Percentiles rank a stretch among this genome's conserved stretches.
These are phyloP conservation scores for Pecoramyces ruminantium DNA, from an alignment of 192 early-diverging fungal species.

Conservation along the genomic window DNA sequence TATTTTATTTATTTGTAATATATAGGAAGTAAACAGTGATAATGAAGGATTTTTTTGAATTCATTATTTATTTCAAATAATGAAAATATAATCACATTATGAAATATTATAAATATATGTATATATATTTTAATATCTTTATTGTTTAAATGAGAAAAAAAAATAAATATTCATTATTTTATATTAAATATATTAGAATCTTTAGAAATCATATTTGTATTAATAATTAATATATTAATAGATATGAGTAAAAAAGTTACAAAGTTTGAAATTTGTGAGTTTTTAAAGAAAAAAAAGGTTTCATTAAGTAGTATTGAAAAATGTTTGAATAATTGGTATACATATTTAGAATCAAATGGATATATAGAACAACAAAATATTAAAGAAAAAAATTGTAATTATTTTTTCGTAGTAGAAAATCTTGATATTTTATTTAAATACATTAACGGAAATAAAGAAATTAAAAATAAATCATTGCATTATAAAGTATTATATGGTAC, in stretches of 20 bases:
- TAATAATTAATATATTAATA: background rate
- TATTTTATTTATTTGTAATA: no score
- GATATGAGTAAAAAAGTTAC: background rate
- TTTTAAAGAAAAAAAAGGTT: background rate
- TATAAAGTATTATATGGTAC: background rate
- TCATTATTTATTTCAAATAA: no score
- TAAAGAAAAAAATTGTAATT: background rate
- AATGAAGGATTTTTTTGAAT: no score
- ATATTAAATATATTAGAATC: no score
- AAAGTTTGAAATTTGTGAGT: background rate
- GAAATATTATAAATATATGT: no score
- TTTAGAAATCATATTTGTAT: no score
- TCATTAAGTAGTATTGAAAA: background rate
- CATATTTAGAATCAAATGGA: background rate
- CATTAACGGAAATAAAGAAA: background rate
- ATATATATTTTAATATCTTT: no score
- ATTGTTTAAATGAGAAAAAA: no score
- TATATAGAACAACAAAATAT: background rate
- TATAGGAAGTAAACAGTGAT: no score
- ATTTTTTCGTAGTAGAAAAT: background rate
- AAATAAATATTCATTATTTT: no score
- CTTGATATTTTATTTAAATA: background rate
- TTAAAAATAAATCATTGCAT: background rate
- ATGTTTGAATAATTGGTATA: background rate
- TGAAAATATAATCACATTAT: no score